Percentiles rank a stretch among this genome's conserved stretches.
Evolutionary conservation across 2,329 filamentous ascomycete species (phyloP).

Genomic region (Aureobasidium sp.): DNA sequence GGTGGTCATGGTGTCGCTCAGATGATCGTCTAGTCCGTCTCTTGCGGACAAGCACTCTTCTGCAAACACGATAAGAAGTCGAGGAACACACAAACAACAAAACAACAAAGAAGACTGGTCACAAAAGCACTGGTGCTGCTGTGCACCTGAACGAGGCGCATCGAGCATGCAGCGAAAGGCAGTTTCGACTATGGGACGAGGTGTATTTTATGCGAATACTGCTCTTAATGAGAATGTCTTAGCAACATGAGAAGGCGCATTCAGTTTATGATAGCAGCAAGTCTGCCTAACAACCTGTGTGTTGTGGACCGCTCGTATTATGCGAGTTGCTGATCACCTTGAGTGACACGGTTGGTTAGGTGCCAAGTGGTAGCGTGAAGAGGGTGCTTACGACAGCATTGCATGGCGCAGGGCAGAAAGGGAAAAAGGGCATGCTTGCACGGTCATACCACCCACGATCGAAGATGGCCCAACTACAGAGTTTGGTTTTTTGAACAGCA

Average conservation of each 20-base stretch:
- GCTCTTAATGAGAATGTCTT: not conserved
- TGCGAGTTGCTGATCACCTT: not conserved
- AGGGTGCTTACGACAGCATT: not conserved
- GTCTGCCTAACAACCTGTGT: not conserved
- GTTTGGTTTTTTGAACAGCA: not conserved
- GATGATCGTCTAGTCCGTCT: slow-evolving; percentile 74
- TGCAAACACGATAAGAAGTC: not conserved
- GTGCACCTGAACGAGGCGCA: not conserved
- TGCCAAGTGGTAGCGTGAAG: not conserved
- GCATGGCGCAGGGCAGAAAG: not conserved
- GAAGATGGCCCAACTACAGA: not conserved
- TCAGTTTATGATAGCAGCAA: not conserved
- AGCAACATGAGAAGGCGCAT: not conserved
- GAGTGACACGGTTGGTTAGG: not conserved
- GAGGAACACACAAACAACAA: not conserved
- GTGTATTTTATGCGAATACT: not conserved
- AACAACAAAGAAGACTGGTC: not conserved
- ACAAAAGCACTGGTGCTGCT: not conserved
- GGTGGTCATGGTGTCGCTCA: slow-evolving; percentile 89
- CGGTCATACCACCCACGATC: not conserved
- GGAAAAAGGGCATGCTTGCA: not conserved
- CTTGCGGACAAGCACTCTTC: not conserved
- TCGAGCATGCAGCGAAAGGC: not conserved
- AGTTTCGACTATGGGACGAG: no score
- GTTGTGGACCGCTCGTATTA: no score